Conservation (phyloP, 148 eudicot species). For the Tetragonia tetragonoides region DNA sequence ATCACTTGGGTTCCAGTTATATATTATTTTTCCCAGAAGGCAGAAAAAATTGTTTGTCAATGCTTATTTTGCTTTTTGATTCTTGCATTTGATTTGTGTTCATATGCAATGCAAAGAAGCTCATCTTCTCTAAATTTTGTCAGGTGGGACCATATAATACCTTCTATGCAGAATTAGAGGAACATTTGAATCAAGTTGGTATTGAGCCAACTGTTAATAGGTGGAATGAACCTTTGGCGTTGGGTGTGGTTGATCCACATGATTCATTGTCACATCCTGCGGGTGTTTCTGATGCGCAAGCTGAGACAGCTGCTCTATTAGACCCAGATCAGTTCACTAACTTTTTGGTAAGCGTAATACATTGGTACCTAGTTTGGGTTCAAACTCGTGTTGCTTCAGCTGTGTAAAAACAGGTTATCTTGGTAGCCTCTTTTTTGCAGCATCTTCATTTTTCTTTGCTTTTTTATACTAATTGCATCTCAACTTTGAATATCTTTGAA, state of each 20-base stretch:
- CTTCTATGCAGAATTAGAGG: constrained; percentile 85
- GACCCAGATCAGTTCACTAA: constrained; percentile 92
- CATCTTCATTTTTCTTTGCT: background rate
- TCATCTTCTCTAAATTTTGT: constrained; percentile 1
- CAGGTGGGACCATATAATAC: constrained; percentile 98
- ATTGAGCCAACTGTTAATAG: constrained; percentile 67
- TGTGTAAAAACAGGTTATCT: background rate
- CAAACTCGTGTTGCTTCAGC: background rate
- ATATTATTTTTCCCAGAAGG: no score
- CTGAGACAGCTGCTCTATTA: constrained; percentile 81
- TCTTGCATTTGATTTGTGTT: background rate
- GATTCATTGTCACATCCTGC: constrained; percentile 96
- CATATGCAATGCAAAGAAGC: background rate
- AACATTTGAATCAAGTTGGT: constrained; percentile 87
- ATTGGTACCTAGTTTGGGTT: background rate
- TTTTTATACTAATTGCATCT: background rate
- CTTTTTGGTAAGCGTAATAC: constrained; percentile 60
- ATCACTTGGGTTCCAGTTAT: no score
- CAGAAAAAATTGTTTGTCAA: no score
- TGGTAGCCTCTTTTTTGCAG: background rate
- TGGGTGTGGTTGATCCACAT: constrained; percentile 93
- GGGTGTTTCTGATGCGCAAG: constrained; percentile 88
- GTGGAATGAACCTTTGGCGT: constrained; percentile 86
- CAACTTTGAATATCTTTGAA: background rate
- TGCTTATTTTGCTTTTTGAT: background rate